These are phyloP conservation scores for Hyphopichia homilentoma DNA, from an alignment of 805 yeast species.

Conservation along the genomic window DNA sequence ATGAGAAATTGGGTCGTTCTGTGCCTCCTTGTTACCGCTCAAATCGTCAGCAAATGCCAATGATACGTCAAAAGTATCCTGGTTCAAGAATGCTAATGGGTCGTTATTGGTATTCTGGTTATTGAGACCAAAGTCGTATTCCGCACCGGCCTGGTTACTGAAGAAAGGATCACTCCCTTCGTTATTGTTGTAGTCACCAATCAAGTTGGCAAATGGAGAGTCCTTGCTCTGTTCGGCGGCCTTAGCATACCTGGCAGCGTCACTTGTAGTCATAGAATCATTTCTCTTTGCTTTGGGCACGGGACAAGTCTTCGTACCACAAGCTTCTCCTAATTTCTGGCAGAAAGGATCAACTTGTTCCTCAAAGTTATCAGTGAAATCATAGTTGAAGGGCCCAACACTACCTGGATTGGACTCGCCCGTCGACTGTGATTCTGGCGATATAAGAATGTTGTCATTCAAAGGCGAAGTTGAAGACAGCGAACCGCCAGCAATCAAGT, in stretches of 20 bases:
- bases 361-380: conserved; percentile 40
- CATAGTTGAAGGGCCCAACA: conserved; percentile 9
- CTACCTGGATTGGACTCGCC: conserved; percentile 8
- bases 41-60: conserved; percentile 42
- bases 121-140: conserved; percentile 9
- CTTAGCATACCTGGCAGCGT: no score
- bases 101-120: conserved; percentile 22
- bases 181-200: background rate
- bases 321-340: conserved; percentile 68
- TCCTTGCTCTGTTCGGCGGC: background rate
- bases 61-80: conserved; percentile 50
- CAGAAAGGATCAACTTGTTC: conserved; percentile 78
- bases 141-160: conserved; percentile 6
- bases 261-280: background rate
- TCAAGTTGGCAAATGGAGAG: background rate
- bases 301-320: conserved; percentile 74
- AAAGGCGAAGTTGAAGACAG: conserved; percentile 37
- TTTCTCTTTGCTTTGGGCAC: conserved; percentile 44
- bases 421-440: conserved; percentile 26
- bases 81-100: conserved; percentile 46
- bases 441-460: conserved; percentile 31
- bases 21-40: background rate
- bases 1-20: conserved; percentile 34
- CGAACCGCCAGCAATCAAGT: conserved; percentile 32
- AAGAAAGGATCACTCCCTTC: conserved; percentile 11